These are phyloP conservation scores for Monosporascus cannonballus DNA, from an alignment of 2,329 filamentous ascomycete species.

Conservation along the genomic window DNA sequence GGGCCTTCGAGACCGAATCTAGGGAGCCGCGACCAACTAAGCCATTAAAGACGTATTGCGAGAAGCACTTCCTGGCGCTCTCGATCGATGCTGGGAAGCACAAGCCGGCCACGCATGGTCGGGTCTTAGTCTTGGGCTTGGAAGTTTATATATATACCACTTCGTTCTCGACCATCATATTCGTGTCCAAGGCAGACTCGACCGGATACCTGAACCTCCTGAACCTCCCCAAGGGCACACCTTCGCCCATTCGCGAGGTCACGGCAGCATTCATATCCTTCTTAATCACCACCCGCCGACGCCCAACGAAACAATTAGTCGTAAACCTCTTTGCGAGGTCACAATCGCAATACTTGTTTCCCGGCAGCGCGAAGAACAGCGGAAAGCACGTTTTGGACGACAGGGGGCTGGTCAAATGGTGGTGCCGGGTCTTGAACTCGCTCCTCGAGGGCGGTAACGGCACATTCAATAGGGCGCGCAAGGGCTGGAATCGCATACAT, in stretches of 20 bases:
- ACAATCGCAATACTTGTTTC: conserved; percentile 91
- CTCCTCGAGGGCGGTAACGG: conserved; percentile 48
- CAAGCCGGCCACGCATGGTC: conserved; percentile 20
- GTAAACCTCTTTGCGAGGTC: conserved; percentile 88
- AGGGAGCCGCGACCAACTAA: conserved; percentile 49
- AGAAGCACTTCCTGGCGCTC: conserved; percentile 67
- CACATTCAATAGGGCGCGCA: conserved; percentile 23
- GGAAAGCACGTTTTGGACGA: conserved; percentile 92
- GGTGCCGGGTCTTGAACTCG: conserved; percentile 82
- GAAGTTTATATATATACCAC: conserved; percentile 88
- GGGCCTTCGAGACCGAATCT: conserved; percentile 31
- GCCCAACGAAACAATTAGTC: conserved; percentile 61
- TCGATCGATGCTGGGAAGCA: conserved; percentile 33
- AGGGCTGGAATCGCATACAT: conserved; percentile 46
- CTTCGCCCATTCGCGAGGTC: conserved; percentile 69
- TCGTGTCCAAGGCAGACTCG: conserved; percentile 95
- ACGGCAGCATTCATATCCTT: conserved; percentile 71
- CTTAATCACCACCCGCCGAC: conserved; percentile 61
- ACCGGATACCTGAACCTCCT: conserved; percentile 76
- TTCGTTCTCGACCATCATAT: conserved; percentile 73
- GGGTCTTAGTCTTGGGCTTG: conserved; percentile 73
- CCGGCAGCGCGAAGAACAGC: conserved; percentile 77
- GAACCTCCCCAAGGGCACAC: conserved; percentile 52
- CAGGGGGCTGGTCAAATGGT: conserved; percentile 86
- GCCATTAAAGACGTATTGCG: conserved; percentile 61